phyloP scores from a whole-genome alignment of 148 eudicot species.

The Simmondsia chinensis region DNA sequence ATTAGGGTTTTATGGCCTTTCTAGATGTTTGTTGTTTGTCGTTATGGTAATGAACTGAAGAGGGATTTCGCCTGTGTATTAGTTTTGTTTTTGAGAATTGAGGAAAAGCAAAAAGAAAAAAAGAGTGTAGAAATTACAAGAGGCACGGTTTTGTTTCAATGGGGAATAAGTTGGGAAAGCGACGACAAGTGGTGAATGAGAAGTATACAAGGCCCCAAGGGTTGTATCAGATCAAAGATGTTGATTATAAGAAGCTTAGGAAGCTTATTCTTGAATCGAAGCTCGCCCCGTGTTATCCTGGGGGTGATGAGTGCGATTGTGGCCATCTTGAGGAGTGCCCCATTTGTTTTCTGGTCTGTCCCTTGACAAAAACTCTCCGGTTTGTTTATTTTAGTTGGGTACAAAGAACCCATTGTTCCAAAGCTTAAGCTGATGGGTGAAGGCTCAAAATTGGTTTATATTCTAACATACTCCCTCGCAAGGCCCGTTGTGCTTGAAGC shows the following conservation, averaged over 20 bases:
- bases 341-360: slow-evolving; percentile 88
- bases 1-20: slow-evolving; percentile 8
- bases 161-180: slow-evolving; percentile 94
- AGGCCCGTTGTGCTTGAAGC: no score
- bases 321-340: slow-evolving; percentile 83
- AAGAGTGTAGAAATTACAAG: neutral
- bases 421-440: no score
- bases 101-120: neutral
- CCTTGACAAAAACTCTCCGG: neutral
- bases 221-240: slow-evolving; percentile 87
- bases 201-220: slow-evolving; percentile 97
- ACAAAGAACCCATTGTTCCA: no score
- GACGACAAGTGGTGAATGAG: slow-evolving; percentile 83
- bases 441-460: no score
- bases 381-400: neutral
- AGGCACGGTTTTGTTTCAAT: slow-evolving; percentile 17
- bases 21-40: slow-evolving; percentile 1
- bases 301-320: slow-evolving; percentile 61
- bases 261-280: slow-evolving; percentile 93
- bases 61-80: neutral
- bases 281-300: slow-evolving; percentile 94
- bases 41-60: slow-evolving; percentile 15
- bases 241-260: slow-evolving; percentile 93
- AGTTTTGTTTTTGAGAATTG: slow-evolving; percentile 11
- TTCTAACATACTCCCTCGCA: no score